Percentiles rank a stretch among this genome's conserved stretches.
Evolutionary conservation across 192 early-diverging fungal species (phyloP).

Genomic region (Neocallimastix lanati): DNA sequence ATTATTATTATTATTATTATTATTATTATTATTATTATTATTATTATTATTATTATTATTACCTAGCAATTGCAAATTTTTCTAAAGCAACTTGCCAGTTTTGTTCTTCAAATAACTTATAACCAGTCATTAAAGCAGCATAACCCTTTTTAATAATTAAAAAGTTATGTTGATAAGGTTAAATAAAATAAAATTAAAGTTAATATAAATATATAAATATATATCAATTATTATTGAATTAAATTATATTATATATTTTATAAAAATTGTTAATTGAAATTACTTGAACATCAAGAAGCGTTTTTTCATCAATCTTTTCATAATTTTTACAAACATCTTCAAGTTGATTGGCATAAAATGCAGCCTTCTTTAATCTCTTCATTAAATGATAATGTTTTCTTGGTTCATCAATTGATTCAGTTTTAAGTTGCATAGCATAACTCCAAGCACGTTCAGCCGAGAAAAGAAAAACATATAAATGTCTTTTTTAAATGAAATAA

Average conservation of each 20-base stretch:
- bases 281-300: slow-evolving; percentile 35
- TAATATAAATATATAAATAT: too few species aligned
- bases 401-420: slow-evolving; percentile 31
- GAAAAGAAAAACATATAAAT: slow-evolving; percentile 43
- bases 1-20: too few species aligned
- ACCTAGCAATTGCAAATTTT: slow-evolving; percentile 41
- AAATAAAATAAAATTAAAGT: too few species aligned
- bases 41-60: too few species aligned
- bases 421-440: slow-evolving; percentile 60
- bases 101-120: slow-evolving; percentile 46
- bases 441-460: slow-evolving; percentile 56
- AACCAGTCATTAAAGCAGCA: slow-evolving; percentile 41
- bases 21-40: too few species aligned
- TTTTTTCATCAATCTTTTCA: slow-evolving; percentile 24
- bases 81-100: slow-evolving; percentile 45
- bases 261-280: too few species aligned
- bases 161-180: too few species aligned
- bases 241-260: too few species aligned
- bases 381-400: slow-evolving; percentile 48
- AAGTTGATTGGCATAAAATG: slow-evolving; percentile 23
- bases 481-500: slow-evolving; percentile 9
- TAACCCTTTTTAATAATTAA: slow-evolving; percentile 54
- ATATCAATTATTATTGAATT: too few species aligned
- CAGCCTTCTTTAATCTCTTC: slow-evolving; percentile 39
- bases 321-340: slow-evolving; percentile 19